Conservation (phyloP, 2,329 filamentous ascomycete species). For the Bimuria novae-zelandiae region DNA sequence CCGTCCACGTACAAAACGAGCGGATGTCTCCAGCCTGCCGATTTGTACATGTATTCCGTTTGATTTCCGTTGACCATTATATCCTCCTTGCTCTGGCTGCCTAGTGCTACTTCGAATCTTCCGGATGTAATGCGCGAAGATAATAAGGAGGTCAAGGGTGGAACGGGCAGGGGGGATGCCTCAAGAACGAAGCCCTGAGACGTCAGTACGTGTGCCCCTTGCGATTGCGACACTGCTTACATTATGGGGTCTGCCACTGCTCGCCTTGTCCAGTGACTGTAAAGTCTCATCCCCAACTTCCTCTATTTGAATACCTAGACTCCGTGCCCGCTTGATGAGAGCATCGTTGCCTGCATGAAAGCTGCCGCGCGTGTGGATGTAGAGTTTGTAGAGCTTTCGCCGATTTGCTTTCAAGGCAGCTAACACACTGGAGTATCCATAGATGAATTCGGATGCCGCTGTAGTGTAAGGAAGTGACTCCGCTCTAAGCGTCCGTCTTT, state of each 20-base stretch:
- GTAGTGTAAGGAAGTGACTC: conserved; percentile 72
- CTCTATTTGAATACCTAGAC: conserved; percentile 58
- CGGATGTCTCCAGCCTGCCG: conserved; percentile 61
- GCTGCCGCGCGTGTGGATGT: conserved; percentile 57
- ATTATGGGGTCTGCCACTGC: conserved; percentile 82
- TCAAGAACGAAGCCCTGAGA: conserved; percentile 78
- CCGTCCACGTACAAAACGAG: conserved; percentile 76
- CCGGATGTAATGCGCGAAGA: conserved; percentile 49
- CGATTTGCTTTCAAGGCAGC: conserved; percentile 72
- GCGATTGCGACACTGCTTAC: conserved; percentile 25
- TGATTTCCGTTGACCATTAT: conserved; percentile 70
- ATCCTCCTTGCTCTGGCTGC: conserved; percentile 75
- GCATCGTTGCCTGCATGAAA: conserved; percentile 20
- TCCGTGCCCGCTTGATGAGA: conserved; percentile 22
- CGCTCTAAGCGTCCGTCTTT: not conserved
- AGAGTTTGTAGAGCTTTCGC: conserved; percentile 82
- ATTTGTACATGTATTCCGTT: conserved; percentile 54
- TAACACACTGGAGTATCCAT: conserved; percentile 79
- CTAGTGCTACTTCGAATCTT: conserved; percentile 50
- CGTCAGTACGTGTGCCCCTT: conserved; percentile 11
- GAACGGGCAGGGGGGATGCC: conserved; percentile 77
- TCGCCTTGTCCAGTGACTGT: conserved; percentile 80
- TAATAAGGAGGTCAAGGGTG: conserved; percentile 66
- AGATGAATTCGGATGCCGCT: conserved; percentile 88
- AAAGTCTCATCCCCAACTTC: conserved; percentile 66